A percentile compares a stretch with the other conserved stretches of the same genome.
These are phyloP conservation scores for Naumovozyma baii DNA, from an alignment of 805 yeast species.

Conservation along the genomic window DNA sequence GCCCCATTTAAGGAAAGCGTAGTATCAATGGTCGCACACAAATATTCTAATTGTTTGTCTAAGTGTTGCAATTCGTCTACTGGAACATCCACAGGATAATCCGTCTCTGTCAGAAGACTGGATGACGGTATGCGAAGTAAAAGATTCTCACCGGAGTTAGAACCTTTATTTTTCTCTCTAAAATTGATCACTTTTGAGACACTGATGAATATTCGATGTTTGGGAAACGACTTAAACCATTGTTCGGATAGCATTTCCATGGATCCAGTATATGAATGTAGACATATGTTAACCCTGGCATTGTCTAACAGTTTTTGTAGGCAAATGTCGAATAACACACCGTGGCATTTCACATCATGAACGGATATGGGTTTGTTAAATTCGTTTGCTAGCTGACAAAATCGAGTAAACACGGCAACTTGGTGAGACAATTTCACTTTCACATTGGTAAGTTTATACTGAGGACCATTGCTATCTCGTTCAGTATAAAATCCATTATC, in stretches of 20 bases:
- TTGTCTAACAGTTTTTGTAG: constrained; percentile 19
- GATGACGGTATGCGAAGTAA: constrained; percentile 29
- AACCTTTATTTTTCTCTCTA: constrained; percentile 4
- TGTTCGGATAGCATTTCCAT: constrained; percentile 51
- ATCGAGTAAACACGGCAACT: constrained; percentile 37
- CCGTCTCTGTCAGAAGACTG: constrained; percentile 45
- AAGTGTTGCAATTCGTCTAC: constrained; percentile 1
- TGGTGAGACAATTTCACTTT: constrained; percentile 65
- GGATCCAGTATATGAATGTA: constrained; percentile 86
- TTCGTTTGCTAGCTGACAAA: constrained; percentile 46
- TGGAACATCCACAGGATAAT: constrained; percentile 26
- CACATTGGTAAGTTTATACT: constrained; percentile 32
- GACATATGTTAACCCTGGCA: constrained; percentile 34
- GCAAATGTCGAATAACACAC: constrained; percentile 39
- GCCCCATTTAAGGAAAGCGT: constrained; percentile 2
- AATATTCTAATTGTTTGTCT: constrained; percentile 8
- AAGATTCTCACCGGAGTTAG: constrained; percentile 24
- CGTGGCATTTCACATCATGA: constrained; percentile 80
- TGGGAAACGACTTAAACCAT: constrained; percentile 22
- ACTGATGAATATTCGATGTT: constrained; percentile 24
- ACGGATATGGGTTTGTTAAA: constrained; percentile 50
- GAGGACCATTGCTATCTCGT: constrained; percentile 23
- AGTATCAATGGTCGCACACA: constrained; percentile 7
- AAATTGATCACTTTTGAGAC: constrained; percentile 26
- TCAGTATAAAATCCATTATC: constrained; percentile 41